phyloP scores from a whole-genome alignment of 108 stramenopile species.

The Skeletonema menzelii region DNA sequence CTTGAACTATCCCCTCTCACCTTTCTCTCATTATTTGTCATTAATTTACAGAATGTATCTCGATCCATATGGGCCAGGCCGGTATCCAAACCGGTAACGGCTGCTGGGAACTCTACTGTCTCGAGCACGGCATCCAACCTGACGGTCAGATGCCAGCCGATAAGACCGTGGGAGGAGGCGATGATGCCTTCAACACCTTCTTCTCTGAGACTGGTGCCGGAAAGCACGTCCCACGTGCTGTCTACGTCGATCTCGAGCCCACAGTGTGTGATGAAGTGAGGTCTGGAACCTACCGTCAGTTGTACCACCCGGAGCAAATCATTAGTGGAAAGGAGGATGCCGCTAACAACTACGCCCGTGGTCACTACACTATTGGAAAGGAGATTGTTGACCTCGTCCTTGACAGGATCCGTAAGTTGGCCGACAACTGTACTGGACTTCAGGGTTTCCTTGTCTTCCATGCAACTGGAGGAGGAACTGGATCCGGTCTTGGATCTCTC shows the following conservation, averaged over 20 bases:
- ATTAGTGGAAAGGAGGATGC: constrained; percentile 99
- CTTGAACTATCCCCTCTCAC: not conserved
- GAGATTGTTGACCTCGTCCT: constrained; percentile 97
- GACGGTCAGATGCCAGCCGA: constrained; percentile 93
- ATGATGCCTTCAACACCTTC: constrained; percentile 97
- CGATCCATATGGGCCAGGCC: constrained; percentile 91
- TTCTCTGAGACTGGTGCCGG: constrained; percentile 97
- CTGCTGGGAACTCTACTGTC: constrained; percentile 98
- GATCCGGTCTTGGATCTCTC: constrained; percentile 98
- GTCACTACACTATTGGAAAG: constrained; percentile 99
- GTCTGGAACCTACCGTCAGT: constrained; percentile 84
- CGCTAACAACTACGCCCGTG: constrained; percentile 99
- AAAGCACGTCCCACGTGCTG: constrained; percentile 99
- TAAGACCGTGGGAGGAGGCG: constrained; percentile 73
- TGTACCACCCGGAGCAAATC: constrained; percentile 99
- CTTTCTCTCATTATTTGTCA: not conserved
- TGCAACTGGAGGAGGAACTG: constrained; percentile 98
- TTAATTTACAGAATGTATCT: constrained; percentile 75
- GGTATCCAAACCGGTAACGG: constrained; percentile 97
- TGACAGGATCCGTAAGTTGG: constrained; percentile 98
- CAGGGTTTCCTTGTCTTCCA: constrained; percentile 99
- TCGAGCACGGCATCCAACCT: constrained; percentile 97
- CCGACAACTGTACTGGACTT: constrained; percentile 98
- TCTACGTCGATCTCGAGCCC: constrained; percentile 97
- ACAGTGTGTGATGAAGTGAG: constrained; percentile 97